These are phyloP conservation scores for Cordyceps farinosa DNA, from an alignment of 2,329 filamentous ascomycete genomes.

Conservation along the genomic window DNA sequence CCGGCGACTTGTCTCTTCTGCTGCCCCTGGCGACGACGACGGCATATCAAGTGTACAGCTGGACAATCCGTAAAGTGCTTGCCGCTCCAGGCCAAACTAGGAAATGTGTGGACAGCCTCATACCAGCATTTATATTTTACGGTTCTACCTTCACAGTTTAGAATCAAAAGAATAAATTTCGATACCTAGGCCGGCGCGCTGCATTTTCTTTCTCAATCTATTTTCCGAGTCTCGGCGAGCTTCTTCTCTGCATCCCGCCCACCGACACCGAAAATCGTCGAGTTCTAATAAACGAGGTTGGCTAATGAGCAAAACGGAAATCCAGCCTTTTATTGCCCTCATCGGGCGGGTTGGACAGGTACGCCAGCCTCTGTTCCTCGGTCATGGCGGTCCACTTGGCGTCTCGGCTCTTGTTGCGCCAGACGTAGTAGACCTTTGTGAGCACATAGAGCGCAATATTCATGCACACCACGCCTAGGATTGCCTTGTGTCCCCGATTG, in stretches of 20 bases:
- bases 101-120: too few relatives aligned
- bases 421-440: slow-evolving; percentile 51
- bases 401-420: slow-evolving; percentile 43
- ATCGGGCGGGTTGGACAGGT: slow-evolving; percentile 37
- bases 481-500: slow-evolving; percentile 45
- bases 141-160: too few relatives aligned
- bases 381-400: slow-evolving; percentile 46
- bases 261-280: background rate
- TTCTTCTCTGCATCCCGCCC: background rate
- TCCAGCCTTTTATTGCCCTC: slow-evolving; percentile 44
- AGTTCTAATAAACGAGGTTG: background rate
- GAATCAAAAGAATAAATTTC: too few relatives aligned
- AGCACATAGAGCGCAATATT: slow-evolving; percentile 48
- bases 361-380: slow-evolving; percentile 33
- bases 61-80: too few relatives aligned
- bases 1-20: too few relatives aligned
- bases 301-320: slow-evolving; percentile 38
- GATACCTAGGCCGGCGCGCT: too few relatives aligned
- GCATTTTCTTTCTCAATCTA: too few relatives aligned
- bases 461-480: slow-evolving; percentile 45
- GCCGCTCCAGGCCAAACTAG: too few relatives aligned
- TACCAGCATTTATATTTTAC: too few relatives aligned
- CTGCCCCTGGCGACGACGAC: too few relatives aligned
- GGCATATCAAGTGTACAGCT: too few relatives aligned
- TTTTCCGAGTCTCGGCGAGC: background rate